Evolutionary conservation across 768 basidiomycete genomes (phyloP).

Genomic region (Panus rudis): DNA sequence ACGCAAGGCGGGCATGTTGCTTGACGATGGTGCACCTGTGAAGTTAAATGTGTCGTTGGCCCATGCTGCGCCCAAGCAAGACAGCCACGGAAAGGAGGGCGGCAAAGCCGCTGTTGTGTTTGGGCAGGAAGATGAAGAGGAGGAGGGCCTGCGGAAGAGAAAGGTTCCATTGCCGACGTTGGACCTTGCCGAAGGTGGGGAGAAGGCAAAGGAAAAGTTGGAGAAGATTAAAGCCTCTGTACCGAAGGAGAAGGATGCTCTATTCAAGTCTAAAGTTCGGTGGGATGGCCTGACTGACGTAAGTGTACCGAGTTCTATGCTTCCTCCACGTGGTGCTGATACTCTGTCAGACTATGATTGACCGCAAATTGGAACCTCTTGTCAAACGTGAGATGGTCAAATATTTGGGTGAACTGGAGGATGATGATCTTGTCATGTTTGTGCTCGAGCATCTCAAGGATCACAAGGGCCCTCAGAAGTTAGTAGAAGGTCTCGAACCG

Average conservation of each 20-base stretch:
- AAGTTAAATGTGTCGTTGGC: slow-evolving; percentile 74
- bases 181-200: slow-evolving; percentile 78
- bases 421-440: slow-evolving; percentile 92
- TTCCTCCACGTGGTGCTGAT: slow-evolving; percentile 12
- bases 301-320: slow-evolving; percentile 22
- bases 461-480: slow-evolving; percentile 75
- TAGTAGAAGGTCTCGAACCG: slow-evolving; percentile 86
- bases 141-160: slow-evolving; percentile 66
- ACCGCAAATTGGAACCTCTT: slow-evolving; percentile 79
- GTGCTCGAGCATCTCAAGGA: slow-evolving; percentile 90
- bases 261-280: slow-evolving; percentile 81
- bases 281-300: slow-evolving; percentile 92
- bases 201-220: slow-evolving; percentile 72
- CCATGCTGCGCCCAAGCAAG: slow-evolving; percentile 36
- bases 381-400: slow-evolving; percentile 78
- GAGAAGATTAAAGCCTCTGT: slow-evolving; percentile 71
- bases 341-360: slow-evolving; percentile 57
- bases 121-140: slow-evolving; percentile 85
- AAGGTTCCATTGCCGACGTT: slow-evolving; percentile 85
- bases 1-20: slow-evolving; percentile 80
- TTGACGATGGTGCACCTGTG: slow-evolving; percentile 90
- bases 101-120: slow-evolving; percentile 51
- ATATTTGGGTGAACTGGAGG: slow-evolving; percentile 87
- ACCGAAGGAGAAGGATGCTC: slow-evolving; percentile 66
- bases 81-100: slow-evolving; percentile 29